Evolutionary conservation across 148 eudicot species (phyloP).

Genomic region (Vaccinium macrocarpon): DNA sequence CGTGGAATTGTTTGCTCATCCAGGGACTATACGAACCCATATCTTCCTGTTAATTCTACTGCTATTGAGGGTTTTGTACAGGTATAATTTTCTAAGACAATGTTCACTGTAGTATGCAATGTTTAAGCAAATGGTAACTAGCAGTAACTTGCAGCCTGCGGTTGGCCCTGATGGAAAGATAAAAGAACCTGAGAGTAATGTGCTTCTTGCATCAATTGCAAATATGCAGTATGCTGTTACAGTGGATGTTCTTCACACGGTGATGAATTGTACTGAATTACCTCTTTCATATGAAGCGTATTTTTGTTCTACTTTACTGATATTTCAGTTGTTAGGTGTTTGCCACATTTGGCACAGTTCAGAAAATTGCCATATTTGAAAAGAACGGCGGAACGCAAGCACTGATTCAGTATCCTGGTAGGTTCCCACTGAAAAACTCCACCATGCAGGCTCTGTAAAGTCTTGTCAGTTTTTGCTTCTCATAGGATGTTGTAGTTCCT

Average conservation of each 20-base stretch:
- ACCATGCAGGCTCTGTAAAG: not conserved
- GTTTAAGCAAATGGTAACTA: constrained; percentile 21
- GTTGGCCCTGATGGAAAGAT: constrained; percentile 74
- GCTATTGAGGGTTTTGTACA: constrained; percentile 71
- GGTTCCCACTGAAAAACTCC: constrained; percentile 6
- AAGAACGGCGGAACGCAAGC: constrained; percentile 85
- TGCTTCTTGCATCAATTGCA: constrained; percentile 77
- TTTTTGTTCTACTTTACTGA: not conserved
- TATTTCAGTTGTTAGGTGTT: constrained; percentile 45
- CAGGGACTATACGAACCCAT: constrained; percentile 92
- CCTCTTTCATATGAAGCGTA: not conserved
- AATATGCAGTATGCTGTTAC: constrained; percentile 86
- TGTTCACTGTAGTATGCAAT: not conserved
- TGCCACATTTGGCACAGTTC: constrained; percentile 76
- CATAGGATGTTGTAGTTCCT: not conserved
- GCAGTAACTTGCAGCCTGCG: constrained; percentile 36
- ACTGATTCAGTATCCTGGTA: constrained; percentile 78
- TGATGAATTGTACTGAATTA: constrained; percentile 20
- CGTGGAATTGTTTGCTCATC: constrained; percentile 15
- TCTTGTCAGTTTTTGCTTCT: not conserved
- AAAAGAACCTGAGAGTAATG: constrained; percentile 66
- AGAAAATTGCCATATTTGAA: constrained; percentile 85
- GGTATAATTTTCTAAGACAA: constrained; percentile 31
- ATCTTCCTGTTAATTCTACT: constrained; percentile 81
- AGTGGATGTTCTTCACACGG: constrained; percentile 74